Base-by-base conservation (phyloP, 352 stramenopile genomes). In the Phytopythium vexans region DNA sequence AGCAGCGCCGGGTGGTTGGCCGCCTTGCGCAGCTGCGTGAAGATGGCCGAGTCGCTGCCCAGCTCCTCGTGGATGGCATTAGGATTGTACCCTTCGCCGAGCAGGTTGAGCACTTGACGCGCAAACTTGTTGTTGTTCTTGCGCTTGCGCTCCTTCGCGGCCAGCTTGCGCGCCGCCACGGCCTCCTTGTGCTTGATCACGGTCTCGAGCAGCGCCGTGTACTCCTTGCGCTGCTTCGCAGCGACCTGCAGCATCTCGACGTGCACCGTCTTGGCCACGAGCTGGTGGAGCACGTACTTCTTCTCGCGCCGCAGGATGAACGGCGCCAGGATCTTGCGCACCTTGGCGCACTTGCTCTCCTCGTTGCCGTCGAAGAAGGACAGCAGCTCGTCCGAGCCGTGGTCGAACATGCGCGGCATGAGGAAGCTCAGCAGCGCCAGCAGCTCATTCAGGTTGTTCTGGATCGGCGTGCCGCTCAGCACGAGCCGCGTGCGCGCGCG, bases 291-390 rank as follows among this genome's bases (percentile, higher is more conserved):
- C 15, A 99, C 97, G 54, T 97, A 95, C 56, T 87, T 82, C 69
- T 99, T 99, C 38, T 98, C 86, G 31, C 97, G 84, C 8, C 97
- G 74, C 39, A 99, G 72, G 8, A 99, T 96, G 68, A 99, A 99
- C 1, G 97, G 97, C n/a, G 92, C 88, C 63, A 99, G 88, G 52
- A 99, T 88, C 49, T 96, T 89, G 16, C 85, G 85, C 12, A 97
- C 75, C 78, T 97, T 90, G 1, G 77, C 68, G 41, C 77, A 89
- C 55, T 92, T 92, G 52, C 77, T 88, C 33, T 89, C 69, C 58
- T 91, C 79, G 14, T 66, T 89, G 8, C 82, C 84, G 38, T 90
- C 82, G 41, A 94, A 94, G 53, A 94, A 94, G 14, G 67, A 79
- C 41, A 92, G 54, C 3, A 94, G 59, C 41, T 90, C 82, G 46